Evolutionary conservation across 1,284 basidiomycete species (phyloP), one percentile per base, ranked within the genome.

Genomic region (Ganoderma resinaceum): DNA sequence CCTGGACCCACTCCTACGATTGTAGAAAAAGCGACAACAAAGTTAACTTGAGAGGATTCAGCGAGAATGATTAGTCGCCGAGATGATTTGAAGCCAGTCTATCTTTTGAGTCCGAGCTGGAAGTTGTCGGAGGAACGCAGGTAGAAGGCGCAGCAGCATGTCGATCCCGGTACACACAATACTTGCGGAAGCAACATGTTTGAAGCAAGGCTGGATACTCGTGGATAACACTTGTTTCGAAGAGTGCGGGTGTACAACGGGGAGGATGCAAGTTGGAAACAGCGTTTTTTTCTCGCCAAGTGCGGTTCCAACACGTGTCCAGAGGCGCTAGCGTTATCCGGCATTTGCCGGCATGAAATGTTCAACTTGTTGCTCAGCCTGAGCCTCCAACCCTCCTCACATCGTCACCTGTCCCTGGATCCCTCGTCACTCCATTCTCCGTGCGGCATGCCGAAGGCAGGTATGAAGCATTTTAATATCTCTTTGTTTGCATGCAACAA

Each of bases 151-250:
- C 16, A 57, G 18, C 20, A 6, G 20, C 20, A n/a, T 23, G 43
- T n/a, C 2, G 8, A n/a, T 35, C 16, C 20, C 2, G 31, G 20
- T 35, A 57, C 16, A 35, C 31, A 18, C 11, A 35, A 18, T 35
- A 33, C 29, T 18, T 18, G 52, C 52, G 14, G 23, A 55, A 5
- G 23, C 37, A 38, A 14, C 58, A 60, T 60, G 58, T 60, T 38
- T 40, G 37, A 60, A 40, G 58, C 58, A 60, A 42, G 35, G 58
- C 58, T 60, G 14, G 35, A 38, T n/a, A 29, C 58, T 60, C 58
- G 58, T 60, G 58, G 9, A 29, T 37, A n/a, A 37, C 33, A 23
- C 55, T 37, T 20, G 55, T 37, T 37, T 58, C 33, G 55, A 37
- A 23, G 55, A 23, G 33, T 35, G 33, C 35, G n/a, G n/a, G 40